Evolutionary conservation across 345 rosid species (phyloP), one percentile per base, ranked within the genome.

Genomic region (Euphorbia peplus): DNA sequence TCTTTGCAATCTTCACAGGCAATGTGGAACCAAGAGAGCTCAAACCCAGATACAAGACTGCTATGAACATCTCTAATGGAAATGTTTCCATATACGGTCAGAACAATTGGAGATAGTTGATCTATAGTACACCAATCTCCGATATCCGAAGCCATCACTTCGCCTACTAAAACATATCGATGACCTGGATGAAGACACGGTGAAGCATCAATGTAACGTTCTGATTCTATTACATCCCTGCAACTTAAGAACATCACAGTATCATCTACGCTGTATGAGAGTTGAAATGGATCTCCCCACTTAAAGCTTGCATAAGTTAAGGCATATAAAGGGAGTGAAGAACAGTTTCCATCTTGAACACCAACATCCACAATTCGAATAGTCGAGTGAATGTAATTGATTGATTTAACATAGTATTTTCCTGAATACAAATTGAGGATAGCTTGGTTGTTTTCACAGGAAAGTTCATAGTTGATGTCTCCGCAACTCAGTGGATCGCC

Each of bases 401-500:
- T 69, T 26, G 59, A n/a, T 47, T 51, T 60, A 0, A 69, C 66
- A 16, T 28, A 22, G 50, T 69, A 69, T 16, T 51, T 69, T 13
- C 50, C 73, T 1, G 68, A 63, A n/a, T 55, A 66, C 44, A 66
- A 21, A 60, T 52, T 29, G 13, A 52, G 47, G 26, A 52, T 1
- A 3, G 69, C 10, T 21, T 52, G 69, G 47, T 35, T 66, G 48
- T 21, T 66, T 24, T 66, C 69, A 13, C 69, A 66, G 2, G 21
- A 2, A 4, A 66, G 32, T 54, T 51, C 69, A 7, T 51, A 66
- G 21, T 19, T 30, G 52, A 19, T 8, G 42, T 50, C 44, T 21
- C 69, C 48, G 25, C 69, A 66, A n/a, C 21, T 32, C 32, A 60
- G 13, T 65, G 69, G 69, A 65, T 65, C 59, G 9, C 29, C 59